Evolutionary conservation across 306 rosid species (phyloP), one percentile per base, ranked within the genome.

Genomic region (Vachellia pachyceras): DNA sequence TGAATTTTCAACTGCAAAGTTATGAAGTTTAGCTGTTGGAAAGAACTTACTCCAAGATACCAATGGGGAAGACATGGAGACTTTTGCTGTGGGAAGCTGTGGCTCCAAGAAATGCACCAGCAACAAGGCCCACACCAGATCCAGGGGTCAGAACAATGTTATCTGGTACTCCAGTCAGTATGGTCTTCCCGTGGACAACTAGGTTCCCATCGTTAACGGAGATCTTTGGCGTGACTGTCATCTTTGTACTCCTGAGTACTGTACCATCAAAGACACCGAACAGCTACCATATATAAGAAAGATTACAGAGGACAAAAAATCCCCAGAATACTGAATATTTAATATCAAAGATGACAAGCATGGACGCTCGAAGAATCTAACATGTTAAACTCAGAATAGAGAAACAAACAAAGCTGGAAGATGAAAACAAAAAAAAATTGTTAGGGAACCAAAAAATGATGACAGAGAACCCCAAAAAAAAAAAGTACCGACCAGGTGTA

Each of bases 51-150:
- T 95, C 96, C 69, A n/a, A n/a, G 67, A 88, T 86, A 42, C 98
- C 99, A 5, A 93, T 80, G 46, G 99, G 92, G 50, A 96, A 93
- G 8, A 93, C 96, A 76, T 96, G 99, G 42, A 90, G 97, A 76
- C 97, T 90, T 79, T 88, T 93, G 87, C 85, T 86, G 37, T 86
- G 60, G 1, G 97, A 80, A 85, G 94, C 89, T 1, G 91, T 87
- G 77, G 99, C 99, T 77, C 99, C 99, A 70, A 96, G 58, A 25
- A 96, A 93, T 8, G 93, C 89, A 25, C 99, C 97, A 11, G 93
- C 85, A 35, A 86, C 86, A 14, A 90, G 97, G 5, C 97, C 97
- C 20, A 45, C 80, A 5, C 91, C 92, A 0, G 90, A 83, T 11
- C 89, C 97, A 4, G 96, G 93, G 29, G 89, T 93, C 40, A 93